phyloP scores from a whole-genome alignment of 2,329 filamentous ascomycete species.

The Iodosphaeria phyllophila region DNA sequence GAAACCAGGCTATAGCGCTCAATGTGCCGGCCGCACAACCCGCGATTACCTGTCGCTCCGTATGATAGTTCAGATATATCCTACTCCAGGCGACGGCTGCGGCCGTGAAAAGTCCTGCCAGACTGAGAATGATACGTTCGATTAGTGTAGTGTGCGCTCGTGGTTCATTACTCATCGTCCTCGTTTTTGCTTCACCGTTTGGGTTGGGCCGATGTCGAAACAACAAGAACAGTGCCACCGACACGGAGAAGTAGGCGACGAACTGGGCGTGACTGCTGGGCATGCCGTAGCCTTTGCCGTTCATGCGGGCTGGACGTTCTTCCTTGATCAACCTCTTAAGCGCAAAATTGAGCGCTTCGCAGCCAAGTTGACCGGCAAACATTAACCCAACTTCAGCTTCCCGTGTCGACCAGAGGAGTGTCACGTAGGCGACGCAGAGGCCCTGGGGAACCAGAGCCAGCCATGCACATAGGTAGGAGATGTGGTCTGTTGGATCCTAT shows the following conservation, averaged over 20 bases:
- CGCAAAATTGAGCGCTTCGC: slow-evolving; percentile 77
- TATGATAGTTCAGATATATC: slow-evolving; percentile 88
- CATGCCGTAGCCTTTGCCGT: slow-evolving; percentile 96
- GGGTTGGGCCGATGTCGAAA: slow-evolving; percentile 53
- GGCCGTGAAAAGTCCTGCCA: slow-evolving; percentile 41
- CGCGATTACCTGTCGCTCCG: slow-evolving; percentile 67
- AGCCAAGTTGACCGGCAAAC: slow-evolving; percentile 80
- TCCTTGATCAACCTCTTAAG: slow-evolving; percentile 87
- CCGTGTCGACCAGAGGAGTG: slow-evolving; percentile 76
- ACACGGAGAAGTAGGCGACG: slow-evolving; percentile 76
- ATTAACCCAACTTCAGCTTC: slow-evolving; percentile 80
- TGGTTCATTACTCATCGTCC: no score
- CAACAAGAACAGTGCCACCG: slow-evolving; percentile 67
- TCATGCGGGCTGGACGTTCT: slow-evolving; percentile 65
- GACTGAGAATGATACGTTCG: slow-evolving; percentile 36
- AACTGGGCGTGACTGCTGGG: slow-evolving; percentile 89
- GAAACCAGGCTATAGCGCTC: slow-evolving; percentile 66
- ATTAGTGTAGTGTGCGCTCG: slow-evolving; percentile 28
- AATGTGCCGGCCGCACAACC: slow-evolving; percentile 52
- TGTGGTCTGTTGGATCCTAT: slow-evolving; percentile 66
- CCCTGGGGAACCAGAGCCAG: slow-evolving; percentile 87
- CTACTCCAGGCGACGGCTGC: slow-evolving; percentile 61
- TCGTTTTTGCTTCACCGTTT: no score
- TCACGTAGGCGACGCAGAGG: slow-evolving; percentile 76
- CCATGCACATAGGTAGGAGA: slow-evolving; percentile 83